Evolutionary conservation across 331 rosid genomes (phyloP).

Genomic region (Stylosanthes scabra): DNA sequence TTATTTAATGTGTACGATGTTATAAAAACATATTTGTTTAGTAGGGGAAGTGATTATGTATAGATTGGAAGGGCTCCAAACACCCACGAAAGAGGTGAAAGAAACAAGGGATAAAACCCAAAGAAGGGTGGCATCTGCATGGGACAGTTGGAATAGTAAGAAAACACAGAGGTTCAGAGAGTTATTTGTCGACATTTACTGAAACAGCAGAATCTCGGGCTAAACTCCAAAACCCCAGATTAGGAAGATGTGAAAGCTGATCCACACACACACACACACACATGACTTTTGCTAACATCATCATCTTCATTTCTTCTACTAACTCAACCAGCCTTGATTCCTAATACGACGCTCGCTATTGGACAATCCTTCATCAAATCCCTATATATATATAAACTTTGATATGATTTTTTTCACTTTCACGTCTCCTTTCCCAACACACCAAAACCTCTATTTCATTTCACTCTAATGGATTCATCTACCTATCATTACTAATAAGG

Average conservation of each 20-base stretch:
- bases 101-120: constrained; percentile 50
- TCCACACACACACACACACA: not conserved
- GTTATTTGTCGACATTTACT: constrained; percentile 36
- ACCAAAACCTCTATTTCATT: not conserved
- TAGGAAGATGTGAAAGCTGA: constrained; percentile 42
- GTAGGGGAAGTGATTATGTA: not conserved
- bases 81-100: constrained; percentile 22
- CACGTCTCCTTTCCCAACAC: constrained; percentile 27
- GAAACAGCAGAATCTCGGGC: constrained; percentile 40
- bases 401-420: not conserved
- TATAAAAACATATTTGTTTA: not conserved
- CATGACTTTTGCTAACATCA: constrained; percentile 45
- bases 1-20: not conserved
- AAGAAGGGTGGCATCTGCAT: constrained; percentile 31
- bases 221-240: constrained; percentile 46
- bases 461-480: too few species aligned
- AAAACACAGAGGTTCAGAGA: constrained; percentile 23
- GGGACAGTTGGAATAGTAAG: constrained; percentile 13
- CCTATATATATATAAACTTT: constrained; percentile 34
- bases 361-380: constrained; percentile 43
- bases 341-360: constrained; percentile 54
- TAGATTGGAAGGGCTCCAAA: constrained; percentile 26
- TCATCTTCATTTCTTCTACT: constrained; percentile 11
- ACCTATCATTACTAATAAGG: too few species aligned
- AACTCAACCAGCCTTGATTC: constrained; percentile 43